phyloP scores from a whole-genome alignment of 192 early-diverging fungal species.

The Geranomyces variabilis region DNA sequence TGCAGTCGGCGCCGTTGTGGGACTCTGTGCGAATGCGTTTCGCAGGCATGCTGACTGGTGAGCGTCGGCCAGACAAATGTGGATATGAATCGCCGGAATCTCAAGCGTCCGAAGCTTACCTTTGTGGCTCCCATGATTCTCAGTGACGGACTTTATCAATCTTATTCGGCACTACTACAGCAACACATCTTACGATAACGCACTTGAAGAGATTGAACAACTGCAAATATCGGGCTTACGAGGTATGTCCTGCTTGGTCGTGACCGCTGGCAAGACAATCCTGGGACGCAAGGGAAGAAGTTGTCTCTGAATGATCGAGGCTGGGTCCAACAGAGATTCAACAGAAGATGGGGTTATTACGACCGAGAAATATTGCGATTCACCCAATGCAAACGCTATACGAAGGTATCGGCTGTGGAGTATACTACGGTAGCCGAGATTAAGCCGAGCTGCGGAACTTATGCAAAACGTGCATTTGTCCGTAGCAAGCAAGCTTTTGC shows the following conservation, averaged over 20 bases:
- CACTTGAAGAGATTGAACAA: slow-evolving; percentile 85
- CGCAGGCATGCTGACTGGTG: slow-evolving; percentile 89
- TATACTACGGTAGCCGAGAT: too few relatives aligned
- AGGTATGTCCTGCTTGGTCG: slow-evolving; percentile 52
- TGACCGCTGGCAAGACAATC: too few relatives aligned
- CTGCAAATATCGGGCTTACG: slow-evolving; percentile 70
- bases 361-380: slow-evolving; percentile 67
- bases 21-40: slow-evolving; percentile 77
- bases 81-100: too few relatives aligned
- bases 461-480: not conserved
- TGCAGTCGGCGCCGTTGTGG: slow-evolving; percentile 94
- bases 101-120: too few relatives aligned
- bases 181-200: slow-evolving; percentile 67
- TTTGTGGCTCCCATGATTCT: too few relatives aligned
- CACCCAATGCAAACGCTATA: slow-evolving; percentile 86
- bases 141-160: slow-evolving; percentile 92
- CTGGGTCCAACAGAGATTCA: slow-evolving; percentile 58
- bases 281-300: too few relatives aligned
- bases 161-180: slow-evolving; percentile 93
- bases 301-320: not conserved
- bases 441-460: not conserved
- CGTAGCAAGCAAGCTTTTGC: slow-evolving; percentile 69
- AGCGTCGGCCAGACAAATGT: too few relatives aligned
- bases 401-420: slow-evolving; percentile 56
- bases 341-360: slow-evolving; percentile 57